Evolutionary conservation across 2,329 filamentous ascomycete species (phyloP), one percentile per base, ranked within the genome.

Genomic region (Teratosphaeria pseudoeucalypti): DNA sequence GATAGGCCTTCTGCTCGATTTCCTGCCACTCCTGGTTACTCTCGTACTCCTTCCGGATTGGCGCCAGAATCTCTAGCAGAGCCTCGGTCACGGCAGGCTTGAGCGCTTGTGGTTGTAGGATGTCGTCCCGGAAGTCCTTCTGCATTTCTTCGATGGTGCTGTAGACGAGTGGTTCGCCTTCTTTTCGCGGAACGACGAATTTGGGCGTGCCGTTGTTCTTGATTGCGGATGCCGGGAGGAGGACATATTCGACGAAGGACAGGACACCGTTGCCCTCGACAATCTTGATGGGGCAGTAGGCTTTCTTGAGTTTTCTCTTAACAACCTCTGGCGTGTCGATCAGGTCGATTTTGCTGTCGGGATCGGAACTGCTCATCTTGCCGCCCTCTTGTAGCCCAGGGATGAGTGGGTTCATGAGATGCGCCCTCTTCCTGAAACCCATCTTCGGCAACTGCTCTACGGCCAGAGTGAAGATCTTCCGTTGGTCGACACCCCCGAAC

Each of bases 261-360:
- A 97, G 77, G 12, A 97, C 79, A 23, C 92, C 94, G 71, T 97
- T 97, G 34, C 87, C 88, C 67, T 95, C 90, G 4, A 89, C 81
- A 29, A 87, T 80, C 69, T 85, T 85, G 34, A 91, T 91, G 16
- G 84, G 83, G 26, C 88, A 89, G 63, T 87, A 84, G 0, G 92
- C 91, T 75, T 96, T 96, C 71, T 86, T 86, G 57, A 95, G 79
- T 80, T 96, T 96, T 79, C 88, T 90, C 66, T 81, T 78, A 14
- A 97, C 87, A 1, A 78, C 76, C 0, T 95, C 90, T 0, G 88
- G 78, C 0, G 82, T 66, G 70, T 97, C 94, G 19, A 97, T 82
- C n/a, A 97, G 81, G 71, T 97, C 94, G 65, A 97, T 95, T 77
- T 96, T 96, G 70, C 85, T 89, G 74, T 92, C 87, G 67, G 77